Conservation (phyloP, 352 stramenopile species). For the Phytophthora brassicae region DNA sequence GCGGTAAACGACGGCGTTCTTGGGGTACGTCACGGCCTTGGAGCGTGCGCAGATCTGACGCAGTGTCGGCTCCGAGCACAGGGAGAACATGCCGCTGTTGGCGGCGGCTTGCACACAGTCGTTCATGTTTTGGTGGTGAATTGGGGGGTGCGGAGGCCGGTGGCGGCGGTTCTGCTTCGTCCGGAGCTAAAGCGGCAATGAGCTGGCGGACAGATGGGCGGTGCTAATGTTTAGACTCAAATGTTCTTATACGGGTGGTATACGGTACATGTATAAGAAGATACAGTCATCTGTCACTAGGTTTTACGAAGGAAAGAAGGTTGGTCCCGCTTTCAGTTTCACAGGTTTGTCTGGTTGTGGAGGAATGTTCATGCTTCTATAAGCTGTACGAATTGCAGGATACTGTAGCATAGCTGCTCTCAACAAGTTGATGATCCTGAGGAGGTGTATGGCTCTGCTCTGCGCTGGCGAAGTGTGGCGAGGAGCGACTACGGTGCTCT, state of each 20-base stretch:
- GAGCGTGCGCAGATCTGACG: constrained; percentile 73
- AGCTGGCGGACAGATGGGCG: constrained; percentile 13
- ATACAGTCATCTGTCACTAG: background rate
- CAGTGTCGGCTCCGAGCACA: constrained; percentile 82
- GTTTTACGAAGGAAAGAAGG: background rate
- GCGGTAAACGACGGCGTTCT: constrained; percentile 77
- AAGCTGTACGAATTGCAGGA: background rate
- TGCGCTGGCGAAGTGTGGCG: background rate
- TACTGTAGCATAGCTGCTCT: too few species aligned
- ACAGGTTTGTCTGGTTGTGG: background rate
- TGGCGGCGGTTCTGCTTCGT: constrained; percentile 25
- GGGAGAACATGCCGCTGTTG: constrained; percentile 76
- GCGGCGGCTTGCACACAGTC: constrained; percentile 69
- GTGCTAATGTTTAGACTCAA: constrained; percentile 17
- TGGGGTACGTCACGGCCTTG: constrained; percentile 63
- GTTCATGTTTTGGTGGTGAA: constrained; percentile 36
- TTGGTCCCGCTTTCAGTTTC: background rate
- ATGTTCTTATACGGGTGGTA: background rate
- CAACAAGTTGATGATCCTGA: constrained; percentile 26
- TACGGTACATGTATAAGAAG: background rate
- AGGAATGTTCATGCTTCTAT: constrained; percentile 4
- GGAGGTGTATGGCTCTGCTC: constrained; percentile 21
- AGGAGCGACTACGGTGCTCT: background rate
- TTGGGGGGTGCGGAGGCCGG: too few species aligned
- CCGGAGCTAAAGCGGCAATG: constrained; percentile 33